Evolutionary conservation across 352 stramenopile genomes (phyloP).

Genomic region (Phytopythium vexans): DNA sequence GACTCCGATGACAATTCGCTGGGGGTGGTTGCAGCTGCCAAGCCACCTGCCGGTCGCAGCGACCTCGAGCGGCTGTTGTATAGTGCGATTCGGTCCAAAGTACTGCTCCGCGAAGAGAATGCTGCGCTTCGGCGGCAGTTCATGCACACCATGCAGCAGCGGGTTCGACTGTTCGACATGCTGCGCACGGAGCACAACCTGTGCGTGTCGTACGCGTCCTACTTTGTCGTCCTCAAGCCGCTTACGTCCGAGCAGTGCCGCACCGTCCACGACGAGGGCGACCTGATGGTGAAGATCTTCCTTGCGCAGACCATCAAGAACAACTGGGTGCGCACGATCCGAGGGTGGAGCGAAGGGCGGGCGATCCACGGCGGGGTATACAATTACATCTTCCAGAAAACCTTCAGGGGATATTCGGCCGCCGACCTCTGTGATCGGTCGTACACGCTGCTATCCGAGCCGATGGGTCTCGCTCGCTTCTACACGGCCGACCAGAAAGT

Average conservation of each 20-base stretch:
- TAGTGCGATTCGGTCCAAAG: neutral
- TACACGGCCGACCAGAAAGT: constrained; percentile 24
- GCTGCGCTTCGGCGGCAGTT: constrained; percentile 26
- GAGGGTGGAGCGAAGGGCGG: constrained; percentile 24
- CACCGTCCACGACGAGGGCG: constrained; percentile 11
- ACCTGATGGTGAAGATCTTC: constrained; percentile 12
- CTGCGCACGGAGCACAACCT: constrained; percentile 26
- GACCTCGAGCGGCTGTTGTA: too few relatives aligned
- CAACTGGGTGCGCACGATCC: constrained; percentile 15
- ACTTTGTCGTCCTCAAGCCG: constrained; percentile 28
- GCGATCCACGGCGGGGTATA: constrained; percentile 13
- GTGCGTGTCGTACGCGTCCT: constrained; percentile 25
- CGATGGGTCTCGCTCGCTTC: constrained; percentile 17
- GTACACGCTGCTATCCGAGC: constrained; percentile 18
- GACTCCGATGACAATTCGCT: too few relatives aligned
- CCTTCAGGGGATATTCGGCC: neutral
- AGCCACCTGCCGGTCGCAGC: too few relatives aligned
- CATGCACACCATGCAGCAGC: constrained; percentile 6
- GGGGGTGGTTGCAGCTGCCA: too few relatives aligned
- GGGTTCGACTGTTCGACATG: constrained; percentile 17
- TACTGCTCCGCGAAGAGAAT: constrained; percentile 19
- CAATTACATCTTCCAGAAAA: constrained; percentile 25
- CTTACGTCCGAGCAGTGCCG: constrained; percentile 18
- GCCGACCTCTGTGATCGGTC: neutral
- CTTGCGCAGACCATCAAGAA: constrained; percentile 8